Base-by-base conservation (phyloP, 164 flowering plant genomes). In the Piper longum region DNA sequence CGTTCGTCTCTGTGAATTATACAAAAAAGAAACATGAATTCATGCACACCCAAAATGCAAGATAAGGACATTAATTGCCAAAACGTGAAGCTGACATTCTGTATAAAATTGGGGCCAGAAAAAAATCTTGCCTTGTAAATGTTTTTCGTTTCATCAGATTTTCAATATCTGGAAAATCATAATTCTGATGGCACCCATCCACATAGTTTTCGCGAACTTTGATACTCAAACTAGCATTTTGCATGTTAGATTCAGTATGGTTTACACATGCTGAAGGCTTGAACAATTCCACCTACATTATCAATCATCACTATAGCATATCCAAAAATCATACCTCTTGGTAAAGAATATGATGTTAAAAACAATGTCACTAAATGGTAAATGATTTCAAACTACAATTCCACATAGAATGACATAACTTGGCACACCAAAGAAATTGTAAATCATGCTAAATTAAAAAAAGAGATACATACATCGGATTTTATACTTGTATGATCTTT, bases 1-100 rank as follows among this genome's bases (percentile, higher is more conserved):
- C 79, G 64, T 73, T 92, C 96, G 70, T 80, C 89, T 79, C 98
- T 92, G 78, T 67, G 74, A 12, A 66, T 18, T 26, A 17, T 2
- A n/a, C n/a, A n/a, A 57, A 18, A 26, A 57, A 41, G 26, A 26
- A 4, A 57, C 26, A 57, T 26, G 1, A 7, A 56, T 7, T n/a
- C 2, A 57, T 7, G 26, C 36, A 41, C 26, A 18, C 11, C 42
- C 45, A 6, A 6, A n/a, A 8, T 44, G 7, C 19, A 12, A 9
- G 7, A 17, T 18, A 48, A 4, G 7, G n/a, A 1, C 48, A 9
- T 5, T 13, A 11, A 62, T 18, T 7, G 11, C 40, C 3, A n/a
- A 40, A 40, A 39, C 41, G 4, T 36, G 42, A 40, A 64, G 8
- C 26, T 13, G 2, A 52, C 54, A 54, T 3, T 48, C 55, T 4